phyloP scores from a whole-genome alignment of 2,329 filamentous ascomycete species.

The Harringtonia aguacate region DNA sequence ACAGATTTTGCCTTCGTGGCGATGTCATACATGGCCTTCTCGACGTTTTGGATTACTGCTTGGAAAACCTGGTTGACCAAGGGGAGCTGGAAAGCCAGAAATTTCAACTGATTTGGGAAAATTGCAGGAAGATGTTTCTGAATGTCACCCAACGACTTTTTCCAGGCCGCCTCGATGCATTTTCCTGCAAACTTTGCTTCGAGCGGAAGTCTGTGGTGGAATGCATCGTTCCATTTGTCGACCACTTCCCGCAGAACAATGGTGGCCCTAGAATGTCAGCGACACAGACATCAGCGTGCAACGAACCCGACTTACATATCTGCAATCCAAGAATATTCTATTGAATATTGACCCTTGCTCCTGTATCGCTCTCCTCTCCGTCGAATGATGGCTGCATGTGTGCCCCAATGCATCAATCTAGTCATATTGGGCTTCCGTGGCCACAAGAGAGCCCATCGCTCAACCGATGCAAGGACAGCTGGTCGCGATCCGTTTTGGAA shows the following conservation, averaged over 20 bases:
- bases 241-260: constrained; percentile 1
- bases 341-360: not conserved
- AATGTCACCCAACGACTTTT: not conserved
- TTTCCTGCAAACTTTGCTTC: not conserved
- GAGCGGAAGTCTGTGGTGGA: not conserved
- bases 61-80: constrained; percentile 3
- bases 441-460: not conserved
- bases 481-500: too few relatives aligned
- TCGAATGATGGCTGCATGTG: constrained; percentile 6
- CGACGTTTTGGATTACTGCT: not conserved
- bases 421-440: not conserved
- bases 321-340: constrained; percentile 5
- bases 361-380: constrained; percentile 1
- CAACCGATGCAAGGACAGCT: not conserved
- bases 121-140: not conserved
- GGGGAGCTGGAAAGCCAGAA: not conserved
- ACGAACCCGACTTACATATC: not conserved
- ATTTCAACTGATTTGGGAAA: not conserved
- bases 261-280: not conserved
- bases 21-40: not conserved
- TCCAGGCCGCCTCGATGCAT: not conserved
- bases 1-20: not conserved
- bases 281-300: not conserved
- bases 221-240: constrained; percentile 1
- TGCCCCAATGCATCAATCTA: constrained; percentile 4